Conservation (phyloP, 2,329 filamentous ascomycete species). For the Dothideomycetidae sp. region DNA sequence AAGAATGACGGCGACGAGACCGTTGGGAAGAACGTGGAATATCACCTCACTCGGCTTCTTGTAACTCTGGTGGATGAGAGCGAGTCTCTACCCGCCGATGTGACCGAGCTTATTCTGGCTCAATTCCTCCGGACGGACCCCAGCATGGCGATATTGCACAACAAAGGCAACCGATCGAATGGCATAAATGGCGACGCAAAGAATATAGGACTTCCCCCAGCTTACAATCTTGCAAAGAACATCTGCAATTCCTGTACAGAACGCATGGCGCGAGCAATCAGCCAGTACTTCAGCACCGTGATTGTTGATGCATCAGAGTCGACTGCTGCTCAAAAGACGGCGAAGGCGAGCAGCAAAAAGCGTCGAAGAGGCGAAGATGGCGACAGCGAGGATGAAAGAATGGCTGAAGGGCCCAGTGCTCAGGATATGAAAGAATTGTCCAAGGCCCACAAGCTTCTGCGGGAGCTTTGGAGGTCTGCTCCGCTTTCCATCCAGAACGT, state of each 20-base stretch:
- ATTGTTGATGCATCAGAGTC: slow-evolving; percentile 63
- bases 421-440: slow-evolving; percentile 75
- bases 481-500: slow-evolving; percentile 84
- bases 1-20: slow-evolving; percentile 65
- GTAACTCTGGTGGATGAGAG: slow-evolving; percentile 79
- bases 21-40: slow-evolving; percentile 83
- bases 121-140: slow-evolving; percentile 87
- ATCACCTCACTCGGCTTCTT: slow-evolving; percentile 76
- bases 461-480: slow-evolving; percentile 86
- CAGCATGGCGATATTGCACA: slow-evolving; percentile 28
- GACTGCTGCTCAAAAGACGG: slow-evolving; percentile 14
- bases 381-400: slow-evolving; percentile 30
- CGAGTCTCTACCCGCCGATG: slow-evolving; percentile 58
- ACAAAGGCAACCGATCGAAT: slow-evolving; percentile 31
- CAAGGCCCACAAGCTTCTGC: slow-evolving; percentile 78
- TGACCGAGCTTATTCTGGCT: slow-evolving; percentile 85
- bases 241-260: slow-evolving; percentile 81
- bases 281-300: slow-evolving; percentile 93
- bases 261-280: slow-evolving; percentile 88
- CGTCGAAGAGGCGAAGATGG: slow-evolving; percentile 25
- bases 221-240: slow-evolving; percentile 92
- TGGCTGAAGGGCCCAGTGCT: slow-evolving; percentile 51
- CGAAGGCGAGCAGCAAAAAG: slow-evolving; percentile 44
- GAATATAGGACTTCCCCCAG: slow-evolving; percentile 50
- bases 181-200: not conserved